Evolutionary conservation across 371 early-diverging fungal species (phyloP).

Genomic region (Saksenaea oblongispora): DNA sequence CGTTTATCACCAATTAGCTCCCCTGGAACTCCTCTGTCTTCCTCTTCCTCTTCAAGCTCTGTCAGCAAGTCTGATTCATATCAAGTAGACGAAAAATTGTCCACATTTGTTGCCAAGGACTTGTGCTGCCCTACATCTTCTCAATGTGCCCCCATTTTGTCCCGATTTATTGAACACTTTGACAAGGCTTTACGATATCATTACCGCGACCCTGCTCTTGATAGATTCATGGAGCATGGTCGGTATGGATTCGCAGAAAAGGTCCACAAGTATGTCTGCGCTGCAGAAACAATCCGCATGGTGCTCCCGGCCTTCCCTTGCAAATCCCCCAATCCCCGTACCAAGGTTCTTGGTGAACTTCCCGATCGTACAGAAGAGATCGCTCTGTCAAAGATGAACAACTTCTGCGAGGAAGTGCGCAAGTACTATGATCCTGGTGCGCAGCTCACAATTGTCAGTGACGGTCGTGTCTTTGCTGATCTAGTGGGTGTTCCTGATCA

Average conservation of each 20-base stretch:
- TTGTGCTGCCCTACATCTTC: background rate
- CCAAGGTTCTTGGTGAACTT: constrained; percentile 5
- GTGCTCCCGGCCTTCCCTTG: constrained; percentile 12
- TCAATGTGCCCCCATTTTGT: background rate
- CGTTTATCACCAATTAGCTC: background rate
- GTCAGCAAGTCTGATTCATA: background rate
- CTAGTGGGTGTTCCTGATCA: constrained; percentile 4
- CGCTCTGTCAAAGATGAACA: background rate
- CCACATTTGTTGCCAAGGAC: background rate
- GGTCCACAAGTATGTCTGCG: constrained; percentile 2
- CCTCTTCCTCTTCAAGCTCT: background rate
- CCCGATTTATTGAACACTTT: background rate
- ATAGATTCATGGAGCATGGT: constrained; percentile 2
- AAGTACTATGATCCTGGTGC: constrained; percentile 3
- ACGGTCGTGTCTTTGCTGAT: constrained; percentile 11
- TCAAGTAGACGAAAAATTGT: background rate
- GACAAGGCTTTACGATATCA: background rate
- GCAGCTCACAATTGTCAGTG: constrained; percentile 2
- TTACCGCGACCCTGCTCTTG: background rate
- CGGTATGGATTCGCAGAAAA: background rate
- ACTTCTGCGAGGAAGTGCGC: background rate
- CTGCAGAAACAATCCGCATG: background rate
- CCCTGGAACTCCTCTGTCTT: background rate
- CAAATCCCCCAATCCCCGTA: constrained; percentile 7
- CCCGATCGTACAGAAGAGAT: constrained; percentile 9